Conservation (phyloP, 2,329 filamentous ascomycete genomes). For the Penicillium oxalicum region DNA sequence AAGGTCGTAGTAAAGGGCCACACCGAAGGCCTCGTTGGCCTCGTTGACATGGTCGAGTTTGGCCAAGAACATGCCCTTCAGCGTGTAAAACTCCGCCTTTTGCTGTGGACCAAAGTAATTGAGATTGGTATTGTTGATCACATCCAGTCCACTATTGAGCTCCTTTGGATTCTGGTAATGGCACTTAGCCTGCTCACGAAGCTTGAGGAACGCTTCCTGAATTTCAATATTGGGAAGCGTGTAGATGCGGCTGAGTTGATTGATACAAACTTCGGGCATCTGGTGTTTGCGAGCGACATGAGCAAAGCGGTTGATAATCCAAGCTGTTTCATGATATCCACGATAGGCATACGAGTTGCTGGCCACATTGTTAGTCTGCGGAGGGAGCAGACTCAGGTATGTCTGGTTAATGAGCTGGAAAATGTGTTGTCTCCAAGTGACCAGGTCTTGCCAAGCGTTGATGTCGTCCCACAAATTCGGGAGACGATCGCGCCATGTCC, state of each 20-base stretch:
- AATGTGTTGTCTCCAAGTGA: slow-evolving; percentile 99
- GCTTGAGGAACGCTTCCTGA: slow-evolving; percentile 95
- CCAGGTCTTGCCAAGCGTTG: slow-evolving; percentile 96
- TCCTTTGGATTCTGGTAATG: slow-evolving; percentile 96
- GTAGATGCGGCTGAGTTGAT: slow-evolving; percentile 93
- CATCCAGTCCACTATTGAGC: slow-evolving; percentile 85
- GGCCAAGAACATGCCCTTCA: slow-evolving; percentile 98
- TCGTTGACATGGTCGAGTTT: slow-evolving; percentile 87
- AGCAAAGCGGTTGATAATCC: slow-evolving; percentile 99
- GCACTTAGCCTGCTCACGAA: slow-evolving; percentile 97
- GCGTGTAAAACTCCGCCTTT: slow-evolving; percentile 97
- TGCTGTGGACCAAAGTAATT: slow-evolving; percentile 96
- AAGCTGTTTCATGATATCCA: slow-evolving; percentile 96
- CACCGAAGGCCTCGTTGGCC: slow-evolving; percentile 88
- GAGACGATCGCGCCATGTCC: slow-evolving; percentile 89
- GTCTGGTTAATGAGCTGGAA: slow-evolving; percentile 95
- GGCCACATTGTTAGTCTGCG: slow-evolving; percentile 71
- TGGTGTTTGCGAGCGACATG: slow-evolving; percentile 97
- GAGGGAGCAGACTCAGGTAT: slow-evolving; percentile 78
- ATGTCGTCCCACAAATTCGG: slow-evolving; percentile 99
- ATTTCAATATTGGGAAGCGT: slow-evolving; percentile 99
- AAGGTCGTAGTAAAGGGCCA: slow-evolving; percentile 92
- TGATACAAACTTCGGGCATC: slow-evolving; percentile 94
- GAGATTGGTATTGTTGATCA: slow-evolving; percentile 99
- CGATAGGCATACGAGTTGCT: slow-evolving; percentile 94